These are phyloP conservation scores for Aspergillus clavatus DNA, from an alignment of 2,329 filamentous ascomycete species.

Conservation along the genomic window DNA sequence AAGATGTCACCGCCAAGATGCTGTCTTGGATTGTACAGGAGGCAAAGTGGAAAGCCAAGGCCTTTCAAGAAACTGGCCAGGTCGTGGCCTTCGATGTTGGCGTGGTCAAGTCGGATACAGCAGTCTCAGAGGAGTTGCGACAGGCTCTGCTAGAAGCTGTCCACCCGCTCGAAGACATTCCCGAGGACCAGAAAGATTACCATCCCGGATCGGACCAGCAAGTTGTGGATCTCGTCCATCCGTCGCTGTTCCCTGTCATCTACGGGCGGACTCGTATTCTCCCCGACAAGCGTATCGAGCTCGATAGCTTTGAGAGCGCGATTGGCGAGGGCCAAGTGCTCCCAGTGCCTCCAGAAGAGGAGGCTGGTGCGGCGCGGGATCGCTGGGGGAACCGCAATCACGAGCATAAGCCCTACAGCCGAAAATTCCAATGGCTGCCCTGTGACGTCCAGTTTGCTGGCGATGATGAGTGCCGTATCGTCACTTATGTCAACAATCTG, in stretches of 20 bases:
- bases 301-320: conserved; percentile 16
- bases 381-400: neutral
- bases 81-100: conserved; percentile 43
- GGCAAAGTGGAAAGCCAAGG: conserved; percentile 46
- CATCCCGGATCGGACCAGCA: conserved; percentile 54
- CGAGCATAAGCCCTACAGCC: conserved; percentile 16
- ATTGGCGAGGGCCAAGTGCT: conserved; percentile 2
- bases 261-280: conserved; percentile 24
- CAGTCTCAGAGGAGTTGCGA: conserved; percentile 39
- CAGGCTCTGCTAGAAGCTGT: conserved; percentile 45
- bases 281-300: conserved; percentile 8
- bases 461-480: conserved; percentile 23
- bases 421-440: conserved; percentile 47
- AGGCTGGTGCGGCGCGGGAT: neutral
- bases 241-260: conserved; percentile 44
- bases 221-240: conserved; percentile 61
- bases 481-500: conserved; percentile 44
- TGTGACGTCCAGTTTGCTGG: conserved; percentile 31
- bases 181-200: conserved; percentile 53
- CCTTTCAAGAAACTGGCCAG: conserved; percentile 37
- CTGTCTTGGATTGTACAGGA: conserved; percentile 43
- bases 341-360: conserved; percentile 4
- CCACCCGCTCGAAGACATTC: conserved; percentile 44
- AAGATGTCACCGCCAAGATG: conserved; percentile 32
- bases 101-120: conserved; percentile 52